Percentiles rank a stretch among this genome's conserved stretches.
Evolutionary conservation across 345 rosid genomes (phyloP).

Genomic region (Crucihimalaya himalaica): DNA sequence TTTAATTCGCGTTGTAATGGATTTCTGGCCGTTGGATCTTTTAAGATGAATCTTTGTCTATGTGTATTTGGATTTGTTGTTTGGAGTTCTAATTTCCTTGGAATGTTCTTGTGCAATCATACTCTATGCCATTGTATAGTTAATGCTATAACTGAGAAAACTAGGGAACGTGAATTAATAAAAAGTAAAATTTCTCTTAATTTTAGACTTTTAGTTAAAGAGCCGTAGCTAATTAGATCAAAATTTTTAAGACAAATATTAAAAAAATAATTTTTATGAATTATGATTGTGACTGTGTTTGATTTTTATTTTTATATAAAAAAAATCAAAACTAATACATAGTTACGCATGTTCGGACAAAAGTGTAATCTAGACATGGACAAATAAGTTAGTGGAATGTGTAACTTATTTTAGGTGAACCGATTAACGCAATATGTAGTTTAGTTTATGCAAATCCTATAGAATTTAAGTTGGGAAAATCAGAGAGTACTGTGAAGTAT

Average conservation of each 20-base stretch:
- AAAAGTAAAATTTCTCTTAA: background rate
- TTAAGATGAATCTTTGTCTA: slow-evolving; percentile 25
- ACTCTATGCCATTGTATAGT: slow-evolving; percentile 1
- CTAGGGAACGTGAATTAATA: slow-evolving; percentile 14
- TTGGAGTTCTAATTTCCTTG: slow-evolving; percentile 29
- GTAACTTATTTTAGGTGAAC: background rate
- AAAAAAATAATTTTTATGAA: background rate
- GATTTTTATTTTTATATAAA: too few species aligned
- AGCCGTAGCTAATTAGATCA: background rate
- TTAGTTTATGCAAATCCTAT: background rate
- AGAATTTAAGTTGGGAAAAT: background rate
- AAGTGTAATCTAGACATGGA: background rate
- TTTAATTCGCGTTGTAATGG: slow-evolving; percentile 17
- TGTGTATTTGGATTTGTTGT: slow-evolving; percentile 34
- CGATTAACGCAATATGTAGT: background rate
- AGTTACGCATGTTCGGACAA: background rate
- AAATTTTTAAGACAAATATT: background rate
- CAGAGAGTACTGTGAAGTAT: too few species aligned
- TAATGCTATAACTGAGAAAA: slow-evolving; percentile 12
- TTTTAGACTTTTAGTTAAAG: background rate
- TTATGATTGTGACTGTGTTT: too few species aligned
- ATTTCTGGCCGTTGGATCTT: slow-evolving; percentile 36
- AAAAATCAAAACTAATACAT: background rate
- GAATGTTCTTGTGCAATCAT: slow-evolving; percentile 16
- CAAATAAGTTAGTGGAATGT: background rate